These are phyloP conservation scores for Phylloporus scabripes DNA, from an alignment of 768 basidiomycete species.

Conservation along the genomic window DNA sequence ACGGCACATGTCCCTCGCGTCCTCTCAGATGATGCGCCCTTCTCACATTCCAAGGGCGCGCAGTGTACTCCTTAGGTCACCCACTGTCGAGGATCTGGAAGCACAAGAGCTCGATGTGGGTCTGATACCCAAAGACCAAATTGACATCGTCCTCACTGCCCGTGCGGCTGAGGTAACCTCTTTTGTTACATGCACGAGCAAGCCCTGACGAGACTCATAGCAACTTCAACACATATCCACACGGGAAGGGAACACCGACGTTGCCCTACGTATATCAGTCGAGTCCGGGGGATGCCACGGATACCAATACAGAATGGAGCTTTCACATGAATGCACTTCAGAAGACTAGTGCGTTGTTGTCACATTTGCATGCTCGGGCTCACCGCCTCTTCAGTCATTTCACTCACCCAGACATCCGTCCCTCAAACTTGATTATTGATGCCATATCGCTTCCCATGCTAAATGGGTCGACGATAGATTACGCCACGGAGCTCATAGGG, in stretches of 20 bases:
- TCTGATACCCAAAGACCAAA: slow-evolving; percentile 46
- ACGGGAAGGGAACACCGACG: slow-evolving; percentile 52
- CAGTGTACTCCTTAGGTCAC: slow-evolving; percentile 44
- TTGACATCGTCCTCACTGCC: slow-evolving; percentile 57
- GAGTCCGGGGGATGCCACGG: slow-evolving; percentile 96
- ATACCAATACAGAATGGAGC: slow-evolving; percentile 90
- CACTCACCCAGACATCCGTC: slow-evolving; percentile 58
- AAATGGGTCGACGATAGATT: slow-evolving; percentile 85
- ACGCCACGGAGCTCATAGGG: slow-evolving; percentile 90
- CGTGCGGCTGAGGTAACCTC: slow-evolving; percentile 62
- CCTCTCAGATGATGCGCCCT: slow-evolving; percentile 28
- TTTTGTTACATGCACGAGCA: slow-evolving; percentile 5
- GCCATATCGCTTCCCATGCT: slow-evolving; percentile 74
- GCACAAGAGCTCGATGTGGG: slow-evolving; percentile 59
- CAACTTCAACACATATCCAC: slow-evolving; percentile 69
- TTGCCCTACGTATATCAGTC: slow-evolving; percentile 78
- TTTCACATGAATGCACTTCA: slow-evolving; percentile 52
- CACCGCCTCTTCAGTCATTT: slow-evolving; percentile 46
- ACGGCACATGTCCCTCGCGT: slow-evolving; percentile 4
- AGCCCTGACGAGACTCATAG: slow-evolving; percentile 33
- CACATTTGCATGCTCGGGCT: neutral
- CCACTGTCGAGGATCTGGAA: slow-evolving; percentile 49
- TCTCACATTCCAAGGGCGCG: slow-evolving; percentile 40
- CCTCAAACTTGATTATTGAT: slow-evolving; percentile 76
- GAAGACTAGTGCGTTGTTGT: slow-evolving; percentile 75